Percentiles rank a stretch among this genome's conserved stretches.
Conservation (phyloP, 768 basidiomycete genomes). For the Kwoniella heveanensis region DNA sequence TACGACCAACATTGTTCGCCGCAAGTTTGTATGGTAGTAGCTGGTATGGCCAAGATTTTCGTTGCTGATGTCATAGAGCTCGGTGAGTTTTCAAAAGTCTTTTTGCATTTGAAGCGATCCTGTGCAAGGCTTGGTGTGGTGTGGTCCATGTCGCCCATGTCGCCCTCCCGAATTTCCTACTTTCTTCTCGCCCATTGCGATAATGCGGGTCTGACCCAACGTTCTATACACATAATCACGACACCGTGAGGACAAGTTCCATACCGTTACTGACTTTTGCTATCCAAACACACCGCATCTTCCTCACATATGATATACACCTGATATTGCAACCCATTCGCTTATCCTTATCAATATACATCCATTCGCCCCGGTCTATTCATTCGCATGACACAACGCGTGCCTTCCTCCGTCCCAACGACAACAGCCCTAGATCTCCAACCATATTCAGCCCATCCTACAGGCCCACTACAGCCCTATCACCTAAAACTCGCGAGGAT, state of each 20-base stretch:
- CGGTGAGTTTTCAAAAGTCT: conserved; percentile 34
- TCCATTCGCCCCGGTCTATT: background rate
- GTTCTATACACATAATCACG: too few species aligned
- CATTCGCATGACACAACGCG: background rate
- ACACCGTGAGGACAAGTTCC: too few species aligned
- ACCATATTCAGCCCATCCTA: conserved; percentile 33
- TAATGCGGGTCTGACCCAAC: too few species aligned
- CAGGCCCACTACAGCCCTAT: conserved; percentile 41
- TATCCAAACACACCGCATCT: too few species aligned
- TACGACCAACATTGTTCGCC: conserved; percentile 38
- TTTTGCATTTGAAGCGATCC: too few species aligned
- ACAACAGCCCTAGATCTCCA: conserved; percentile 43
- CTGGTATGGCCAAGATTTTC: conserved; percentile 48
- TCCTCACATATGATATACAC: too few species aligned
- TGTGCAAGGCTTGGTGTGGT: too few species aligned
- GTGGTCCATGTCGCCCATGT: too few species aligned
- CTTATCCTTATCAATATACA: background rate
- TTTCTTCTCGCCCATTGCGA: too few species aligned
- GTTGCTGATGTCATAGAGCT: conserved; percentile 47
- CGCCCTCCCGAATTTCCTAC: too few species aligned
- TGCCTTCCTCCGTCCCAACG: conserved; percentile 4
- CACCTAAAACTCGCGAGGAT: conserved; percentile 39
- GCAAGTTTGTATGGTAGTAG: conserved; percentile 29
- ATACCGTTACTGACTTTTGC: too few species aligned
- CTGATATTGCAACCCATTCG: too few species aligned